These are phyloP conservation scores for Chalaropsis ovoidea DNA, from an alignment of 2,329 filamentous ascomycete species.

Conservation along the genomic window DNA sequence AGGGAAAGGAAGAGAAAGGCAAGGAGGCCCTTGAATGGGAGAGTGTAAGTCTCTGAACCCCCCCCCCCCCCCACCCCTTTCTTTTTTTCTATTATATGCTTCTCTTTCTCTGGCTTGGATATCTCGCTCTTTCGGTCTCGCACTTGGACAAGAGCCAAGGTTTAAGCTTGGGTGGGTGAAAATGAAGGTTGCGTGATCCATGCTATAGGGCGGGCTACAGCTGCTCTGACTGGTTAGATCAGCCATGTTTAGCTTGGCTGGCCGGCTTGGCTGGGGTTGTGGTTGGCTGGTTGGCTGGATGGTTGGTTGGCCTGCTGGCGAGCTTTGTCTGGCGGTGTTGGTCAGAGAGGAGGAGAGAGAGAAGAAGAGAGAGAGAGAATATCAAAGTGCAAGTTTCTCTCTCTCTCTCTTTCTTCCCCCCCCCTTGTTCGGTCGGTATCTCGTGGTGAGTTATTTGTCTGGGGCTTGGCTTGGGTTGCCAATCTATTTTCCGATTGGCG, in stretches of 20 bases:
- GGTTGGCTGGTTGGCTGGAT: not conserved
- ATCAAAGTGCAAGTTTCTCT: no score
- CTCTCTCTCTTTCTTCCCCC: not conserved
- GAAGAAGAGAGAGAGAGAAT: no score
- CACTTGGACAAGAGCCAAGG: not conserved
- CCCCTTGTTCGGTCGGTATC: conserved; percentile 6
- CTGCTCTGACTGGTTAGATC: not conserved
- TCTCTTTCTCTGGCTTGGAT: not conserved
- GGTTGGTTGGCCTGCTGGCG: not conserved
- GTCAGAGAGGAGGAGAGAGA: no score
- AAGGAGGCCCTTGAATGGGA: not conserved
- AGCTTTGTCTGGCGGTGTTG: no score
- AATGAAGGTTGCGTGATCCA: conserved; percentile 5
- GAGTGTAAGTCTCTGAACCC: not conserved
- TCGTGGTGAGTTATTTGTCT: conserved; percentile 15
- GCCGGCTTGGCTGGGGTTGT: not conserved
- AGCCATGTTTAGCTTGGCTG: not conserved
- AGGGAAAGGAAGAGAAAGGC: not conserved
- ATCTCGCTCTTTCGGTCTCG: conserved; percentile 9
- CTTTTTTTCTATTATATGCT: not conserved
- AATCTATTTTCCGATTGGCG: conserved; percentile 15
- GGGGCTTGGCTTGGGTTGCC: not conserved
- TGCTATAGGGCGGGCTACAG: not conserved
- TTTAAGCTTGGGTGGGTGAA: not conserved
- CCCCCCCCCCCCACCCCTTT: not conserved